These are phyloP conservation scores for Tricholoma matsutake DNA, from an alignment of 768 basidiomycete genomes.

Conservation along the genomic window DNA sequence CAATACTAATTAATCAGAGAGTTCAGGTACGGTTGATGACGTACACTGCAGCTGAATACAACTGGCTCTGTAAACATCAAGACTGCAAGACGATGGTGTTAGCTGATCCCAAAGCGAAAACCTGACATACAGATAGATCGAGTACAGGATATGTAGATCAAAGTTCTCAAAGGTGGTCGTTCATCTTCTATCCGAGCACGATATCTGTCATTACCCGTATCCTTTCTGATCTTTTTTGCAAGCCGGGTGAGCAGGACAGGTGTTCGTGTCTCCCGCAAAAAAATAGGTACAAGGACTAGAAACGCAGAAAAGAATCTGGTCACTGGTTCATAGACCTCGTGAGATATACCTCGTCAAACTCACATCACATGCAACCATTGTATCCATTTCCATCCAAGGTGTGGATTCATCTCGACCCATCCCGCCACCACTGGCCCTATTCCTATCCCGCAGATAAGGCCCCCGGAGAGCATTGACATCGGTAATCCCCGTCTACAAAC, in stretches of 20 bases:
- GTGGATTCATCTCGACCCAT: constrained; percentile 60
- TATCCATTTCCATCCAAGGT: constrained; percentile 77
- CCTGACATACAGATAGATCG: constrained; percentile 61
- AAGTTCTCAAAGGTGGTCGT: constrained; percentile 43
- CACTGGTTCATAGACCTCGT: background rate
- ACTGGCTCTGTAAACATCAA: constrained; percentile 71
- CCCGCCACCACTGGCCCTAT: constrained; percentile 63
- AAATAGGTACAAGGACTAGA: constrained; percentile 44
- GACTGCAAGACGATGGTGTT: constrained; percentile 34
- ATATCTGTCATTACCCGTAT: constrained; percentile 62
- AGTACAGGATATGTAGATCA: constrained; percentile 70
- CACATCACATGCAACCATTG: constrained; percentile 78
- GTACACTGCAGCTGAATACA: constrained; percentile 69
- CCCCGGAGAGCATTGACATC: constrained; percentile 69
- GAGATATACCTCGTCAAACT: constrained; percentile 12
- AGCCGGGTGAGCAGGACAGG: constrained; percentile 66
- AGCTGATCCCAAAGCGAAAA: background rate
- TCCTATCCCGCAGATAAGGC: constrained; percentile 59
- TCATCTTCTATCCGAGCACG: constrained; percentile 66
- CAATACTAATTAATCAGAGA: background rate
- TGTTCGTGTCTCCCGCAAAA: constrained; percentile 72
- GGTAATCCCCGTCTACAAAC: constrained; percentile 64
- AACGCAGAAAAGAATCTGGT: constrained; percentile 51
- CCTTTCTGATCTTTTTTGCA: constrained; percentile 61
- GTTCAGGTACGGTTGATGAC: constrained; percentile 15